Evolutionary conservation across 495 filamentous ascomycete species (phyloP).

Genomic region (Penicillium desertorum): DNA sequence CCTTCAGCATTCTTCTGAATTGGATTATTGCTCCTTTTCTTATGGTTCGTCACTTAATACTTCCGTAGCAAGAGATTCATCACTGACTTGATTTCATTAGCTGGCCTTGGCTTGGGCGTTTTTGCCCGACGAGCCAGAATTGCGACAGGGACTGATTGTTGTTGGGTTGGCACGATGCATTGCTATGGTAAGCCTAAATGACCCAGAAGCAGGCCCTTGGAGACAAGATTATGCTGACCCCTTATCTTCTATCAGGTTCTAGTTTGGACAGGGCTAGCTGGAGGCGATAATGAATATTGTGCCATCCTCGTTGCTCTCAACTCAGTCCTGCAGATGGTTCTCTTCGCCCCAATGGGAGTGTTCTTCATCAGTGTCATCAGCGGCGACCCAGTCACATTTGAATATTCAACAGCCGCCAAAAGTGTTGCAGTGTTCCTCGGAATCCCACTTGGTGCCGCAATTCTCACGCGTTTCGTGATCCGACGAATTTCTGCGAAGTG

Average conservation of each 20-base stretch:
- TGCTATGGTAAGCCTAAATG: constrained; percentile 62
- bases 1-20: constrained; percentile 76
- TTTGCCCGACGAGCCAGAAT: constrained; percentile 65
- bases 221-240: background rate
- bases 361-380: constrained; percentile 76
- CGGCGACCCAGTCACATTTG: constrained; percentile 43
- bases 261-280: constrained; percentile 76
- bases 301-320: constrained; percentile 89
- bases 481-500: constrained; percentile 55
- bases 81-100: constrained; percentile 25
- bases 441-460: constrained; percentile 77
- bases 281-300: constrained; percentile 80
- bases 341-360: constrained; percentile 78
- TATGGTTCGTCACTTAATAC: constrained; percentile 58
- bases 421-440: constrained; percentile 83
- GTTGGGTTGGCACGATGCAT: constrained; percentile 79
- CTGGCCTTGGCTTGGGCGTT: constrained; percentile 77
- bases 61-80: background rate
- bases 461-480: constrained; percentile 68
- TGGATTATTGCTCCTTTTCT: constrained; percentile 89
- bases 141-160: constrained; percentile 72
- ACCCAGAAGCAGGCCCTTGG: background rate
- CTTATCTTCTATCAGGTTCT: constrained; percentile 52
- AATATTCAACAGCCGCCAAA: constrained; percentile 71
- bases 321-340: constrained; percentile 80